Evolutionary conservation across 2,329 filamentous ascomycete species (phyloP).

Genomic region (Colletotrichum tabaci): DNA sequence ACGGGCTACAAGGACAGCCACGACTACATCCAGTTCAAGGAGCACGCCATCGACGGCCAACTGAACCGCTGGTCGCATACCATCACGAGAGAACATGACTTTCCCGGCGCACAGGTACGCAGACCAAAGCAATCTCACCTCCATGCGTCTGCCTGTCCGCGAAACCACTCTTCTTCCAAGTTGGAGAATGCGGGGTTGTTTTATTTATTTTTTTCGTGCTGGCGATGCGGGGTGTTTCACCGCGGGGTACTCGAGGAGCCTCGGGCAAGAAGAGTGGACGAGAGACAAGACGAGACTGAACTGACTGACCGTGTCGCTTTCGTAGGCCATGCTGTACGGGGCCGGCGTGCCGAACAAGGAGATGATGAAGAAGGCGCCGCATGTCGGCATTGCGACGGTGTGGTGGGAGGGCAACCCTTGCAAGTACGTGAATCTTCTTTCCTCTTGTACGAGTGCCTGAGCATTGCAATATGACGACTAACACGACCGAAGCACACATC

Average conservation of each 20-base stretch:
- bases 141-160: neutral
- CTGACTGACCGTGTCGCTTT: conserved; percentile 15
- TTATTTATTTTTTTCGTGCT: neutral
- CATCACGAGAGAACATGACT: conserved; percentile 89
- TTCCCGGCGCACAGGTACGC: conserved; percentile 86
- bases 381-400: conserved; percentile 91
- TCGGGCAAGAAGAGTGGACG: neutral
- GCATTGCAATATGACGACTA: conserved; percentile 6
- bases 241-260: conserved; percentile 27
- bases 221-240: conserved; percentile 25
- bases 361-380: conserved; percentile 90
- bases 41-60: conserved; percentile 65
- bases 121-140: neutral
- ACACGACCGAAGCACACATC: conserved; percentile 54
- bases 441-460: neutral
- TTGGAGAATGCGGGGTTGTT: conserved; percentile 37
- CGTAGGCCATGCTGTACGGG: conserved; percentile 92
- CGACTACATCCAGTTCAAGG: conserved; percentile 69
- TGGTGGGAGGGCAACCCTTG: conserved; percentile 99
- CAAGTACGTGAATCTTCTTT: conserved; percentile 72
- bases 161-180: neutral
- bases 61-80: conserved; percentile 90
- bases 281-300: too few relatives aligned
- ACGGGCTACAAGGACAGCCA: conserved; percentile 60
- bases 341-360: conserved; percentile 88